Base-by-base conservation (phyloP, 1,284 basidiomycete genomes). In the Fomitopsis betulina region DNA sequence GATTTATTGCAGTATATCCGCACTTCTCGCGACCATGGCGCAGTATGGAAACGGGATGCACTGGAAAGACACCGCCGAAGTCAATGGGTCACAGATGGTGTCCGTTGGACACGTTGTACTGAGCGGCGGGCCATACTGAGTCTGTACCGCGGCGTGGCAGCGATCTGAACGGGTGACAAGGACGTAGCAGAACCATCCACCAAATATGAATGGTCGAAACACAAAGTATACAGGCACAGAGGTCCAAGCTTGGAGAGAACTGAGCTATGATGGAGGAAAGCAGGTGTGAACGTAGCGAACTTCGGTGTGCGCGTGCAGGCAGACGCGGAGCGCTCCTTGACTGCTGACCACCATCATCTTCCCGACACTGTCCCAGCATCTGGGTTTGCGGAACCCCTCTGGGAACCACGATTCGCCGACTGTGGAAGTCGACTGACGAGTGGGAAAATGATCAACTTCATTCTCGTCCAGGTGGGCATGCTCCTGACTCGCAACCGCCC, bases 401-500 rank as follows among this genome's bases (percentile, higher is more conserved):
- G 12, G 13, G 25, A 15, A 27, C 3, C 10, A 47, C 45, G 27
- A 30, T 9, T 30, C 12, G 10, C 45, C 45, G 15, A 35, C 30
- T 21, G 47, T 27, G 21, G 25, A 27, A 30, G 49, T 37, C 9
- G 19, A 54, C 6, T 37, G 19, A 13, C 42, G 19, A 43, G 19
- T 21, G 23, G 30, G 33, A 13, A 51, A 21, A 94, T 96, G 93
- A 94, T 96, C 76, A 88, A 92, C 63, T 96, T 96, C 75, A 94
- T 97, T 67, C 86, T 96, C 58, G 93, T 97, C 13, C 92, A 95
- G 79, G 91, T 89, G 15, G 55, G 66, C 60, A 59, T 65, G 76
- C 63, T 25, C 51, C 55, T 13, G 33, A 38, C 13, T 40, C 54
- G 9, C 19, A 13, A 21, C 39, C 45, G 5, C 17, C 43, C 21